These are phyloP conservation scores for Dicorynia guianensis DNA, from an alignment of 306 rosid species.

Conservation along the genomic window DNA sequence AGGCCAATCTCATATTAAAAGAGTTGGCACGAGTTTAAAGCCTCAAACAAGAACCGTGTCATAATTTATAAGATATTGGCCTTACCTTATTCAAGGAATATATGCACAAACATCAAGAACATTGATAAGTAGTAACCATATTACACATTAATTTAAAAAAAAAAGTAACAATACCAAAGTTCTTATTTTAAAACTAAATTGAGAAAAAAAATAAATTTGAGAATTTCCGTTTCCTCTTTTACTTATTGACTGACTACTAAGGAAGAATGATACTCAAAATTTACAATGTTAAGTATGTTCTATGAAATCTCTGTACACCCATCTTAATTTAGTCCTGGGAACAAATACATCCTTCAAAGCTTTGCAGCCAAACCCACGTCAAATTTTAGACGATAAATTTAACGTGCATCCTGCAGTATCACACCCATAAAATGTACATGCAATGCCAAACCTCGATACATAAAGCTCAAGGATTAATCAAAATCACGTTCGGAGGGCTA, in stretches of 20 bases:
- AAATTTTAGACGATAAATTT: not conserved
- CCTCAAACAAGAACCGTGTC: not conserved
- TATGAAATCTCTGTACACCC: not conserved
- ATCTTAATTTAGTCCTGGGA: not conserved
- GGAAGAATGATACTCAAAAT: slow-evolving; percentile 1
- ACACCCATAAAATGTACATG: not conserved
- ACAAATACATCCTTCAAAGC: not conserved
- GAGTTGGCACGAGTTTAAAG: not conserved
- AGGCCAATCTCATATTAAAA: slow-evolving; percentile 21
- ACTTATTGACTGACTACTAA: not conserved
- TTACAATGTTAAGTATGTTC: not conserved
- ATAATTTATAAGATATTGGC: slow-evolving; percentile 2
- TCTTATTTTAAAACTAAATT: not conserved
- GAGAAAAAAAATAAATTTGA: no score
- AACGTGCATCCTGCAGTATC: not conserved
- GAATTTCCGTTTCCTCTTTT: not conserved
- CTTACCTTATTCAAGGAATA: not conserved
- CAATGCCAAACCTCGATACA: slow-evolving; percentile 10
- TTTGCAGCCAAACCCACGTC: not conserved
- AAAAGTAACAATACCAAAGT: not conserved
- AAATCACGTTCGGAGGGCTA: not conserved
- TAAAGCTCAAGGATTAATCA: not conserved
- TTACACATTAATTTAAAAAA: not conserved
- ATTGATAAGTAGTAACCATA: not conserved
- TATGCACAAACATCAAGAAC: not conserved